Evolutionary conservation across 2,329 filamentous ascomycete species (phyloP).

Genomic region (Colletotrichum melonis): DNA sequence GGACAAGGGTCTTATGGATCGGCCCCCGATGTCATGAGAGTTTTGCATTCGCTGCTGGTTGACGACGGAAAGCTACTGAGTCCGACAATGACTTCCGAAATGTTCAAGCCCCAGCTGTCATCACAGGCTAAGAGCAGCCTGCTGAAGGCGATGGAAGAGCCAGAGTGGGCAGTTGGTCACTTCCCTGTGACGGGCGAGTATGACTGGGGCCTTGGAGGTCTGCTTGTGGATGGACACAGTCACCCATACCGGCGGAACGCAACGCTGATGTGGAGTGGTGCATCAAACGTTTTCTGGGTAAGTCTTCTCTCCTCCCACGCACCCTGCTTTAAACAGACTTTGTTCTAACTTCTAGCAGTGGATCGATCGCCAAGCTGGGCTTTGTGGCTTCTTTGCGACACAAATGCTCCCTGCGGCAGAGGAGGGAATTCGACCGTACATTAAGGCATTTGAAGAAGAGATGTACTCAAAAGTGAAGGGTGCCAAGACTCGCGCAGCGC

Average conservation of each 20-base stretch:
- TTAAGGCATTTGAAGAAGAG: slow-evolving; percentile 50
- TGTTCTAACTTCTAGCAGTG: slow-evolving; percentile 37
- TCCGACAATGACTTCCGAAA: slow-evolving; percentile 50
- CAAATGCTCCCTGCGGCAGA: slow-evolving; percentile 57
- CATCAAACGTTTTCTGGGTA: slow-evolving; percentile 59
- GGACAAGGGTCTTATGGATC: slow-evolving; percentile 50
- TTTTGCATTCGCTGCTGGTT: slow-evolving; percentile 57
- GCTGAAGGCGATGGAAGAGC: slow-evolving; percentile 42
- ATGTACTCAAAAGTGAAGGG: slow-evolving; percentile 47
- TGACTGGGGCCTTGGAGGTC: slow-evolving; percentile 54
- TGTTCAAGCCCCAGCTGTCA: slow-evolving; percentile 61
- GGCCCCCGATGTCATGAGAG: slow-evolving; percentile 54
- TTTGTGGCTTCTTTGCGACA: slow-evolving; percentile 54
- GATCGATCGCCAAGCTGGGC: slow-evolving; percentile 48
- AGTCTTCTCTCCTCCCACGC: slow-evolving; percentile 37
- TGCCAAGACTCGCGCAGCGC: neutral
- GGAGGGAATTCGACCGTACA: slow-evolving; percentile 45
- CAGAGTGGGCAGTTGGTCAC: slow-evolving; percentile 42
- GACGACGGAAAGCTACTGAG: slow-evolving; percentile 61
- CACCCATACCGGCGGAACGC: slow-evolving; percentile 50
- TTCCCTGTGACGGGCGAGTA: slow-evolving; percentile 48
- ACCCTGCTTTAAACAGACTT: too few species aligned
- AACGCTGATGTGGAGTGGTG: slow-evolving; percentile 56
- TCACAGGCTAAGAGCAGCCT: slow-evolving; percentile 29
- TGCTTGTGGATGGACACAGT: slow-evolving; percentile 52